Base-by-base conservation (phyloP, 106 monocot species). In the Platanthera guangdongensis region DNA sequence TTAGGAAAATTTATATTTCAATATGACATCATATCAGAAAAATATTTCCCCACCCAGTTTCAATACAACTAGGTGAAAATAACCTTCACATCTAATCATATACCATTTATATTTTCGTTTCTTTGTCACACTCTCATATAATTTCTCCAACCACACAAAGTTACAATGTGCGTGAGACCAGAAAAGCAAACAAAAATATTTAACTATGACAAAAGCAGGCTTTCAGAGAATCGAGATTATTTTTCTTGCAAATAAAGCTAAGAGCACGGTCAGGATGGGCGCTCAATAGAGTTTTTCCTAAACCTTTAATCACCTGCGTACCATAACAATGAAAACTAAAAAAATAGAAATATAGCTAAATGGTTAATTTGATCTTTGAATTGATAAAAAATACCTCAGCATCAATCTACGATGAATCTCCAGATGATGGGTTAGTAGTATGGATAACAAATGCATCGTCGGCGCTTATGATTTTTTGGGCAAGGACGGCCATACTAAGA, bases 361-460 rank as follows among this genome's bases (percentile, higher is more conserved):
- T 2, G 6, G 60, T 39, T 25, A 25, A 25, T 52, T 48, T 60
- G 15, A 82, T 25, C 51, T 25, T 1, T 39, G 39, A 72, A 74
- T 48, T 48, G 22, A 77, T 39, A 39, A 32, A 46, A 51, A 22
- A 60, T 78, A 92, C 95, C 92, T 99, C 97, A 54, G 90, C 86
- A 81, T 99, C 92, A 48, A 99, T 92, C 82, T 99, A 92, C 47
- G 94, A 92, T n/a, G 89, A 77, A 75, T 94, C 91, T 74, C 89
- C 88, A 71, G 97, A 78, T 55, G 89, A 99, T 65, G 97, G 94
- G 69, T 94, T 99, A 8, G 90, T 94, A 52, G 94, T 99, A 71
- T 99, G 94, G 81, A 99, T 94, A 46, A 99, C 97, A 78, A 92
- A 99, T 65, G 91, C 94, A 83, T 99, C 94, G 73, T 99, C 99